Base-by-base conservation (phyloP, 306 rosid genomes). In the Pachyrhizus erosus region DNA sequence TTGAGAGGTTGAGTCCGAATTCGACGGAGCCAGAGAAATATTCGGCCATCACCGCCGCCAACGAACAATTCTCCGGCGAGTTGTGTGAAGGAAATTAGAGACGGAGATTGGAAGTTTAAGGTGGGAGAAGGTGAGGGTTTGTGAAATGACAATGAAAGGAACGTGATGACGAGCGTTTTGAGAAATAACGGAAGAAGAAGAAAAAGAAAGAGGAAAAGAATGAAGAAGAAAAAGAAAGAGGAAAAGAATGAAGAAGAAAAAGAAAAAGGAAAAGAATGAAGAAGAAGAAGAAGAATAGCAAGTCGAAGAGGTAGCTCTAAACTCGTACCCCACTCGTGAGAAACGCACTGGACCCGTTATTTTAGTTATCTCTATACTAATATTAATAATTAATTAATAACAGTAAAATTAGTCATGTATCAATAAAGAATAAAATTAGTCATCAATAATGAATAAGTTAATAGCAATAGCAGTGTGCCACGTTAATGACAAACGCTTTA, bases 1-100 rank as follows among this genome's bases (percentile, higher is more conserved):
- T 93, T 0, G 99, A 89, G 34, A 96, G 92, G 10, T 84, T 83
- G 10, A 96, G 87, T 33, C 99, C 99, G 77, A 79, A 87, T 74
- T 89, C 91, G 8, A 96, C 96, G 80, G 87, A 87, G 89, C 88
- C 81, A 79, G 94, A 87, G 71, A 95, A 95, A 57, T 91, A 91
- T 4, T 81, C 62, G 0, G 91, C 91, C 93, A 89, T 85, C 65
- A 5, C 55, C 76, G 49, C 14, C 58, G 43, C 21, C 76, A 85
- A 75, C 40, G 72, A 37, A 27, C n/a, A 46, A 48, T n/a, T 69
- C 77, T 20, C 73, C 82, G 87, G 84, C 40, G 61, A 64, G 40
- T 13, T 26, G 12, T 45, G 18, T 7, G 43, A 23, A 29, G 17
- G 6, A 37, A 8, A 0, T 40, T 37, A 46, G 78, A 73, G 18